Conservation (phyloP, 371 early-diverging fungal genomes). For the Mucor piriformis region DNA sequence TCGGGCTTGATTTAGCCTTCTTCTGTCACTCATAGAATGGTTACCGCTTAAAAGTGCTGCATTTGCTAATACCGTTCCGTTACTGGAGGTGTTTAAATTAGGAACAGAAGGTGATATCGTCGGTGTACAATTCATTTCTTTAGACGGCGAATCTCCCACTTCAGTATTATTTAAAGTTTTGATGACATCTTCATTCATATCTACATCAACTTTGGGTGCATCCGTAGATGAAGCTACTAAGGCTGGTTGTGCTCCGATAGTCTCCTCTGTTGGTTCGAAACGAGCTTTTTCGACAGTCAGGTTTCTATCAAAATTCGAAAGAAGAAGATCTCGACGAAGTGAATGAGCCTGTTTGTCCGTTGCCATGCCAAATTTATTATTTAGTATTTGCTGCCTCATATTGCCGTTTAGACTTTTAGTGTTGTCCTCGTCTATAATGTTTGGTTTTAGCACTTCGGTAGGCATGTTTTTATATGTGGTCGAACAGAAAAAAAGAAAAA, state of each 20-base stretch:
- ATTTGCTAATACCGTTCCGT: background rate
- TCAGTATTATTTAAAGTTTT: background rate
- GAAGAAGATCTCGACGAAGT: slow-evolving; percentile 23
- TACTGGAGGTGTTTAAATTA: background rate
- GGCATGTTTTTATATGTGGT: slow-evolving; percentile 1
- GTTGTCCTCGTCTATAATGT: background rate
- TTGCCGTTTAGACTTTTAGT: background rate
- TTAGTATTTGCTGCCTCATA: background rate
- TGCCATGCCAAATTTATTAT: background rate
- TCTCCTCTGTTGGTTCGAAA: slow-evolving; percentile 7
- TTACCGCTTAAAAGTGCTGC: background rate
- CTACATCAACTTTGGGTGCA: background rate
- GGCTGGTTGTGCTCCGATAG: background rate
- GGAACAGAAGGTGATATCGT: slow-evolving; percentile 29
- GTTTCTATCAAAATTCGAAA: slow-evolving; percentile 34
- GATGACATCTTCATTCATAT: background rate
- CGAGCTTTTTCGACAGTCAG: slow-evolving; percentile 45
- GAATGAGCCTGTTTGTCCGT: slow-evolving; percentile 10
- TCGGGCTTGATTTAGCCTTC: slow-evolving; percentile 10
- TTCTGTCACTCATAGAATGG: slow-evolving; percentile 8
- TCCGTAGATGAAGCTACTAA: background rate
- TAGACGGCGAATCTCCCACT: background rate
- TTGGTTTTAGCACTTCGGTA: background rate
- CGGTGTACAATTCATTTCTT: slow-evolving; percentile 1
- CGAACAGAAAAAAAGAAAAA: background rate